Base-by-base conservation (phyloP, 31 red algal genomes). In the Endocladia muricata region DNA sequence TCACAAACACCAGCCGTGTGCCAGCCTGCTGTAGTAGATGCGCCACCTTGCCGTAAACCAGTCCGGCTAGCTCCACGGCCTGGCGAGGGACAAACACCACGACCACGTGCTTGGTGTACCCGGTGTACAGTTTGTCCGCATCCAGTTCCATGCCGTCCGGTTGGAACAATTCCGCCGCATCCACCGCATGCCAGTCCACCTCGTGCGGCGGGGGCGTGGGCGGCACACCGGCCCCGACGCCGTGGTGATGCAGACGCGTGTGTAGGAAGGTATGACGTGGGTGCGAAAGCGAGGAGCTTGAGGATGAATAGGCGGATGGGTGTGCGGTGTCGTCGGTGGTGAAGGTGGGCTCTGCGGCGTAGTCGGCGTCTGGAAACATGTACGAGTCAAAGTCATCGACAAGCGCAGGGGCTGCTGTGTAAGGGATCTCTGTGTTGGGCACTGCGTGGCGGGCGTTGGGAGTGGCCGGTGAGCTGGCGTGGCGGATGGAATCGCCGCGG, bases 361-460 rank as follows among this genome's bases (percentile, higher is more conserved):
- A 21, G 4, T 85, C 71, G 70, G 42, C 19, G 68, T 64, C 69
- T 7, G 84, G 84, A 43, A 88, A 86, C 71, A 86, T 86, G 61
- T 86, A 86, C 3, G 60, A 69, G 32, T 86, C 73, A 51, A 86
- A 86, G 47, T 86, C 72, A 61, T 86, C 73, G 3, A 86, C 60
- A n/a, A 70, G 82, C 1, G 71, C 42, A 8, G 70, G 70, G 68
- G 36, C 2, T 22, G 68, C 25, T 22, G 55, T 58, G 55, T n/a
- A n/a, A n/a, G n/a, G n/a, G n/a, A n/a, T n/a, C n/a, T n/a, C n/a
- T n/a, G n/a, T n/a, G n/a, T n/a, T n/a, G n/a, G n/a, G n/a, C n/a
- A 37, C 25, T 33, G 0, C 25, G 33, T 37, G 25, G 9, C 25
- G 62, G 25, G 23, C 23, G 6, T 6, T 6, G 6, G 62, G 62